A percentile compares a stretch with the other conserved stretches of the same genome.
Evolutionary conservation across 2,329 filamentous ascomycete genomes (phyloP).

Genomic region (Hymenoscyphus occultus): DNA sequence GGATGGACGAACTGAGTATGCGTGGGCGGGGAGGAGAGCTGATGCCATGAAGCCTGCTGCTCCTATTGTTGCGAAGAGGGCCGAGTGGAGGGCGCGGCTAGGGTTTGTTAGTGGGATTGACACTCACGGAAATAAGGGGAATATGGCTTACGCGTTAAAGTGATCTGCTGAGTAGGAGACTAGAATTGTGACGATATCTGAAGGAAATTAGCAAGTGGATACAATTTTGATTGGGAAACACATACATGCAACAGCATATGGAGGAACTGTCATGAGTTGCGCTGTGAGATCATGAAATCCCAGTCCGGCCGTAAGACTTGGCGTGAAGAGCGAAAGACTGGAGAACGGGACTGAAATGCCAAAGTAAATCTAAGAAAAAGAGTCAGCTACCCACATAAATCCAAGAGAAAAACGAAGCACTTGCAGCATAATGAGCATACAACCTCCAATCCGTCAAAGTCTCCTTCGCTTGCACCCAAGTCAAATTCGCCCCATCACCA

Average conservation of each 20-base stretch:
- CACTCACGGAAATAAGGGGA: too few relatives aligned
- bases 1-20: constrained; percentile 45
- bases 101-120: too few relatives aligned
- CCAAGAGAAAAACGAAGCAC: constrained; percentile 15
- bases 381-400: neutral
- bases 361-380: constrained; percentile 43
- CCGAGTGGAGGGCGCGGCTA: constrained; percentile 48
- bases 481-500: constrained; percentile 43
- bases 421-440: constrained; percentile 51
- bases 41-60: constrained; percentile 59
- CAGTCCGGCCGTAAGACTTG: constrained; percentile 60
- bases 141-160: constrained; percentile 45
- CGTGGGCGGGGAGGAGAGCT: constrained; percentile 57
- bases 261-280: constrained; percentile 65
- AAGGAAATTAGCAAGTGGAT: neutral
- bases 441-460: constrained; percentile 49
- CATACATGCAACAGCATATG: constrained; percentile 58
- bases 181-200: constrained; percentile 44
- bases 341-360: constrained; percentile 54
- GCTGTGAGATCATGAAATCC: constrained; percentile 55
- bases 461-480: constrained; percentile 45
- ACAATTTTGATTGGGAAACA: neutral
- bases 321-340: constrained; percentile 58
- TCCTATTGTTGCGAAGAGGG: constrained; percentile 48
- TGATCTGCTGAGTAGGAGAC: constrained; percentile 61